Conservation (phyloP, 306 rosid genomes). For the Trifolium repens region DNA sequence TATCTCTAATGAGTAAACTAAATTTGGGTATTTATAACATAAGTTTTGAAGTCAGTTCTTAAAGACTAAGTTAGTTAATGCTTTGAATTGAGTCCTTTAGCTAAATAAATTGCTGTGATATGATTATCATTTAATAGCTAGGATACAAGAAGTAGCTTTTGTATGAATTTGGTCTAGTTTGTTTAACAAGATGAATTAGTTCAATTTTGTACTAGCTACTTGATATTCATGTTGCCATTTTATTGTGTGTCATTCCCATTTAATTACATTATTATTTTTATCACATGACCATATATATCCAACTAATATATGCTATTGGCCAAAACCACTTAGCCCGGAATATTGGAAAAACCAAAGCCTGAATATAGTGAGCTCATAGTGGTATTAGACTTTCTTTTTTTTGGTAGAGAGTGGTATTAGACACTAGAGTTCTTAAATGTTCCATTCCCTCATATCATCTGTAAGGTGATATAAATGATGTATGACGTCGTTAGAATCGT, state of each 20-base stretch:
- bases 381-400: background rate
- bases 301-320: no score
- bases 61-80: slow-evolving; percentile 15
- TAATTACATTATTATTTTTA: no score
- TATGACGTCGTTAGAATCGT: background rate
- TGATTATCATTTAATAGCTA: background rate
- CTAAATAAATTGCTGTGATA: background rate
- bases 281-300: background rate
- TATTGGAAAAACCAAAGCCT: background rate
- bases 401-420: no score
- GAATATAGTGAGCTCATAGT: background rate
- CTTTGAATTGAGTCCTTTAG: slow-evolving; percentile 17
- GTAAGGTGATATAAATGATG: background rate
- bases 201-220: background rate
- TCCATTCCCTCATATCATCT: background rate
- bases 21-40: slow-evolving; percentile 7
- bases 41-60: slow-evolving; percentile 12
- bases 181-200: background rate
- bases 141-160: background rate
- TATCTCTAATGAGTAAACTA: background rate
- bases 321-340: background rate
- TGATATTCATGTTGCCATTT: background rate
- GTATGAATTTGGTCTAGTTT: slow-evolving; percentile 30
- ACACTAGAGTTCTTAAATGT: background rate
- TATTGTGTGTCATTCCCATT: no score